Evolutionary conservation across 2,329 filamentous ascomycete species (phyloP), one percentile per base, ranked within the genome.

Genomic region (Hypoxylon sp.): DNA sequence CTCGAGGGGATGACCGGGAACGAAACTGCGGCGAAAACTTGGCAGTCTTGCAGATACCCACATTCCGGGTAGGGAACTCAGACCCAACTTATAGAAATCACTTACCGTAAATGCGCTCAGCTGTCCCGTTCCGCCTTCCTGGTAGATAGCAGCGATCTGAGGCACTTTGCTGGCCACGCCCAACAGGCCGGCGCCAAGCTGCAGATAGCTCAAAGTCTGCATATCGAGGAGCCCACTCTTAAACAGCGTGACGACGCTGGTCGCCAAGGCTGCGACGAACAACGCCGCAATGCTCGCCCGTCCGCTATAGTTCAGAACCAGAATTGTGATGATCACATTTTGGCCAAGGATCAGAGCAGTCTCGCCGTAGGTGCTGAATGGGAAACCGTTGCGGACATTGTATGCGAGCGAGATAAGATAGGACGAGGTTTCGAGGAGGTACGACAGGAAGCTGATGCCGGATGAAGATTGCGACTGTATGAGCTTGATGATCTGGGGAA

Each of bases 321-420:
- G 81, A 54, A 94, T 88, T 4, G 91, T 91, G 78, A 99, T 97
- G 67, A 94, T 88, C 47, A 98, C 88, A 81, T 99, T 97, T 84
- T 99, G 96, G 65, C 91, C 90, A 54, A 96, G 87, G 74, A 99
- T 98, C 76, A 98, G 85, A 39, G 92, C 94, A 29, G 93, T 95
- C 87, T 99, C 96, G 80, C 96, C 96, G 80, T 92, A 99, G 10
- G 96, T 99, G 86, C 92, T 97, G 82, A 99, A 98, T 2, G 96
- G 95, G 75, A 97, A 98, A 24, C 90, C 91, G 76, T 94, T 93
- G 78, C 96, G 93, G 72, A 93, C 86, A 80, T 97, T 97, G 85
- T 99, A 99, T 57, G 93, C 92, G 73, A 99, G 88, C 4, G 91
- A 92, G 81, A 98, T 97, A 75, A 98, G 86, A 82, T 97, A 95